Base-by-base conservation (phyloP, 208 protist genomes). In the Sergeia podlipaevii region DNA sequence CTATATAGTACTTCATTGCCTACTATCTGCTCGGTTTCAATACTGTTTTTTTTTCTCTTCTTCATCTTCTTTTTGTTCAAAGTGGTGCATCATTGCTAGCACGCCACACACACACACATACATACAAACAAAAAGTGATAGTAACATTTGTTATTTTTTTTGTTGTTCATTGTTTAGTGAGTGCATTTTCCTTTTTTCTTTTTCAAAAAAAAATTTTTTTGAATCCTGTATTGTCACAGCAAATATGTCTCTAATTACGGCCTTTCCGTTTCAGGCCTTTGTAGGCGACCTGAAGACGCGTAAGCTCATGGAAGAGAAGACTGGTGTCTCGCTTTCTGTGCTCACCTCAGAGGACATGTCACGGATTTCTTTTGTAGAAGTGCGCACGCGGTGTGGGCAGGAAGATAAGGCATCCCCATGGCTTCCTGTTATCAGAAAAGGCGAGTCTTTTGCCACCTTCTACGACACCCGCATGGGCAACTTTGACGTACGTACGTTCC, bases 401-500 rank as follows among this genome's bases (percentile, higher is more conserved):
- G 80, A 91, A 55, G 77, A 91, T 43, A 65, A 66, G 20, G 47
- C 57, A 5, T 70, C 74, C 17, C 79, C 79, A 20, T 87, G 79
- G 79, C 65, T 66, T 33, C 77, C 77, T 0, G 68, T 79, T 30
- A 21, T 17, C 30, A 43, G 80, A 13, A 63, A 69, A 15, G 74
- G 63, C 41, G 73, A 75, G 21, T 50, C 66, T 26, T 41, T 70
- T 24, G 52, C 72, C 8, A 93, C 88, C 21, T 92, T 95, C 61
- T 95, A 88, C 66, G 88, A 95, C 63, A 70, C 77, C 23, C 84
- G 82, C 41, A 95, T 95, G 88, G 88, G 88, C 13, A 95, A 95
- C 77, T 95, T 95, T 49, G 74, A 89, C 43, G 61, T 79, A 3
- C 78, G 74, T 33, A 65, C 70, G 15, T 91, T 91, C 46, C 69